Evolutionary conservation across 2,329 filamentous ascomycete species (phyloP), one percentile per base, ranked within the genome.

Genomic region (Colletotrichum agaves): DNA sequence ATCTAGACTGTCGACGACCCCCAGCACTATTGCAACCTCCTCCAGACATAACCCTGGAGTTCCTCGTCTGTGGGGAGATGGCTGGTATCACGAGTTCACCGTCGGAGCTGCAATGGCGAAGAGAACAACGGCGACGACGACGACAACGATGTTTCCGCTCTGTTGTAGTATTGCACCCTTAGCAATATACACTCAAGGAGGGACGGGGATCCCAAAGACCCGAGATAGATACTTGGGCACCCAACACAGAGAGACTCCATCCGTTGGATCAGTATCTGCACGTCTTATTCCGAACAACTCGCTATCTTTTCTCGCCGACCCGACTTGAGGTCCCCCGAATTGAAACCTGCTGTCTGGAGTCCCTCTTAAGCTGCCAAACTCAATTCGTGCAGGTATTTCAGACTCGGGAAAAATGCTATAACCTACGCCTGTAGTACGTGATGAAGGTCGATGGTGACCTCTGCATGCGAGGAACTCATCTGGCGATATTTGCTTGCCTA

Each of bases 1-100:
- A 58, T 67, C 41, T 37, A 15, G 52, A 67, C 52, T 50, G 37
- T 44, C 44, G 35, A 52, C 60, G n/a, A 23, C 17, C 44, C 12
- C 58, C 49, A 62, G 33, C 23, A 17, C n/a, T 13, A 12, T 44
- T 52, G 58, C 33, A 55, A 57, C 41, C 46, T 63, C 27, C 37
- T 46, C 19, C 31, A 63, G 7, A 53, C 52, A 35, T 37, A n/a
- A 33, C 53, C 50, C 52, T n/a, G 23, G 27, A 55, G 12, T 33
- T 19, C 23, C 19, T 44, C 27, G 21, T 13, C 15, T 39, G 8
- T 13, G n/a, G 0, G 0, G 17, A 19, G 17, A 33, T 19, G 31
- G 15, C 17, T 12, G 31, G 21, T 17, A 53, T 35, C 50, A 53
- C 31, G 21, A 50, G 23, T 21, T 35, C 7, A 46, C 19, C 43